Conservation (phyloP, 768 basidiomycete genomes). For the Gelatoporia subvermispora region DNA sequence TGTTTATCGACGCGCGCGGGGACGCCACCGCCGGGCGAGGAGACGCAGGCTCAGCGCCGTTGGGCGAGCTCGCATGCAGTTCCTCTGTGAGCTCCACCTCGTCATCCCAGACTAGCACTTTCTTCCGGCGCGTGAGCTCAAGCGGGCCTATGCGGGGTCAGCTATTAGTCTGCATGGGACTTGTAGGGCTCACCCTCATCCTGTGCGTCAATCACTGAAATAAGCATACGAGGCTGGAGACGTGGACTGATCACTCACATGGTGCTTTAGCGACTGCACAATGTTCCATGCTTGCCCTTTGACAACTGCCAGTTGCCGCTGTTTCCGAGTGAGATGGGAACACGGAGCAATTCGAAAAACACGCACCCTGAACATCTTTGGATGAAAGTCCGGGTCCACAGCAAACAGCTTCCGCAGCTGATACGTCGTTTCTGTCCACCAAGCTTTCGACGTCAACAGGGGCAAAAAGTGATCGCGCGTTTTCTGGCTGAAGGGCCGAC, state of each 20-base stretch:
- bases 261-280: conserved; percentile 75
- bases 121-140: conserved; percentile 80
- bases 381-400: conserved; percentile 82
- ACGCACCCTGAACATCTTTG: conserved; percentile 80
- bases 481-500: conserved; percentile 78
- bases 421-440: conserved; percentile 89
- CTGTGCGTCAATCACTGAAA: conserved; percentile 28
- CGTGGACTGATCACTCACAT: conserved; percentile 38
- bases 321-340: conserved; percentile 5
- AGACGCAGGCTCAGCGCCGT: conserved; percentile 26
- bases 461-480: conserved; percentile 81
- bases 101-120: conserved; percentile 82
- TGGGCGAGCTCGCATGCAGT: conserved; percentile 29
- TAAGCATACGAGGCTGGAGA: background rate
- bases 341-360: background rate
- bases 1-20: conserved; percentile 57
- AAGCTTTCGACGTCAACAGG: conserved; percentile 72
- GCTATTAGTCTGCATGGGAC: background rate
- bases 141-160: conserved; percentile 59
- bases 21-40: conserved; percentile 31
- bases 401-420: conserved; percentile 74
- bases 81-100: conserved; percentile 72
- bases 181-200: conserved; percentile 58
- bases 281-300: conserved; percentile 94
- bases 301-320: conserved; percentile 88